Evolutionary conservation across 2,329 filamentous ascomycete genomes (phyloP).

Genomic region (Aaosphaeria pasadenensis): DNA sequence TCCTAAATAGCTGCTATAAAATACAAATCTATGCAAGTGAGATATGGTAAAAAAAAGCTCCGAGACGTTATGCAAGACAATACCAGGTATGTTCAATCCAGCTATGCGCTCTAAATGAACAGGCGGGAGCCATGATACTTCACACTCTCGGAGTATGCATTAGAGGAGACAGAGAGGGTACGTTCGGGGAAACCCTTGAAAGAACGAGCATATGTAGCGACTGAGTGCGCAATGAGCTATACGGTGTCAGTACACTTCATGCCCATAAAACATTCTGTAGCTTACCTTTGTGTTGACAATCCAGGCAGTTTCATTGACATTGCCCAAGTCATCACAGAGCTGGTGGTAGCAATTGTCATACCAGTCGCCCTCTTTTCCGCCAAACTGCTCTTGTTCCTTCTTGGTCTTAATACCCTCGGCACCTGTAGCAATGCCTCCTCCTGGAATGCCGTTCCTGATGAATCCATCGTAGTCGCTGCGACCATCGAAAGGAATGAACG

Average conservation of each 20-base stretch:
- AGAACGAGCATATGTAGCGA: conserved; percentile 33
- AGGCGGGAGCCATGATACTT: conserved; percentile 36
- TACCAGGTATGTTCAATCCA: neutral
- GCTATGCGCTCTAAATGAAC: conserved; percentile 18
- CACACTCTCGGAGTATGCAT: conserved; percentile 14
- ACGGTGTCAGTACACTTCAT: neutral
- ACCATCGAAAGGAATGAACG: conserved; percentile 39
- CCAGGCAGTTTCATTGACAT: conserved; percentile 38
- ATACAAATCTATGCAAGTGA: too few relatives aligned
- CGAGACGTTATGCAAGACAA: neutral
- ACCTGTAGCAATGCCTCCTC: conserved; percentile 41
- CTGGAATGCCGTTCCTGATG: conserved; percentile 39
- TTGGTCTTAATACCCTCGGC: conserved; percentile 42
- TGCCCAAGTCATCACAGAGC: conserved; percentile 37
- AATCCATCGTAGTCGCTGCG: conserved; percentile 43
- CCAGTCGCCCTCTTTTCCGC: conserved; percentile 37
- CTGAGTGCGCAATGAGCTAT: conserved; percentile 36
- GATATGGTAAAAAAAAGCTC: too few relatives aligned
- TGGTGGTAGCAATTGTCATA: conserved; percentile 41
- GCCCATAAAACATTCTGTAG: neutral
- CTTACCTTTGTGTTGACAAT: conserved; percentile 37
- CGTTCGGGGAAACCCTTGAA: conserved; percentile 36
- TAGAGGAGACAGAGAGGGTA: conserved; percentile 11
- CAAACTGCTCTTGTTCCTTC: conserved; percentile 34
- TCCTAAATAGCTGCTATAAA: too few relatives aligned